Percentiles rank a stretch among this genome's conserved stretches.
These are phyloP conservation scores for Usnea hakonensis DNA, from an alignment of 495 filamentous ascomycete species.

Conservation along the genomic window DNA sequence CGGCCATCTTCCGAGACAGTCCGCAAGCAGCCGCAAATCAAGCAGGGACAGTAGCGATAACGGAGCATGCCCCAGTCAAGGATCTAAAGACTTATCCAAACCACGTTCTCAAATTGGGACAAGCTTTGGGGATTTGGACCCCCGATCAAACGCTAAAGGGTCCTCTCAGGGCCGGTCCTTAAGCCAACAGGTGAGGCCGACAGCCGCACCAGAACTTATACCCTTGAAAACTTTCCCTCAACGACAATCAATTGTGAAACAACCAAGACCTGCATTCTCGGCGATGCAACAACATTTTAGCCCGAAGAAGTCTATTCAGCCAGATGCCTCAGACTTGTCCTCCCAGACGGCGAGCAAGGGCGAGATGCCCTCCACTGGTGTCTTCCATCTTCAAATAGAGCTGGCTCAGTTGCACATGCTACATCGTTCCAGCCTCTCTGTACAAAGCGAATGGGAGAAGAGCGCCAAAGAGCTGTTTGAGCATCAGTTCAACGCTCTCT, in stretches of 20 bases:
- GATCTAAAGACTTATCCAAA: not conserved
- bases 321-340: constrained; percentile 28
- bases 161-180: constrained; percentile 14
- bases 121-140: not conserved
- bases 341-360: constrained; percentile 12
- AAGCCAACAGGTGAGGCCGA: constrained; percentile 18
- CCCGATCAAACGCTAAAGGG: constrained; percentile 1
- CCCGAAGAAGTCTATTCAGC: constrained; percentile 56
- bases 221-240: not conserved
- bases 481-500: constrained; percentile 36
- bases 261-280: constrained; percentile 48
- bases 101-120: not conserved
- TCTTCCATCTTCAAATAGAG: constrained; percentile 58
- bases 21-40: constrained; percentile 5
- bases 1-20: not conserved
- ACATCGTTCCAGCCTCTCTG: constrained; percentile 40
- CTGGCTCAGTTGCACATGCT: constrained; percentile 65
- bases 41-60: not conserved
- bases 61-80: not conserved
- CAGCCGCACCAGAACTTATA: not conserved
- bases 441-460: constrained; percentile 33
- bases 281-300: constrained; percentile 64
- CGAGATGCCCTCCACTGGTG: constrained; percentile 47
- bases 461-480: constrained; percentile 32
- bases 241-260: constrained; percentile 21